Evolutionary conservation across 768 basidiomycete genomes (phyloP).

Genomic region (Pleurotus djamor): DNA sequence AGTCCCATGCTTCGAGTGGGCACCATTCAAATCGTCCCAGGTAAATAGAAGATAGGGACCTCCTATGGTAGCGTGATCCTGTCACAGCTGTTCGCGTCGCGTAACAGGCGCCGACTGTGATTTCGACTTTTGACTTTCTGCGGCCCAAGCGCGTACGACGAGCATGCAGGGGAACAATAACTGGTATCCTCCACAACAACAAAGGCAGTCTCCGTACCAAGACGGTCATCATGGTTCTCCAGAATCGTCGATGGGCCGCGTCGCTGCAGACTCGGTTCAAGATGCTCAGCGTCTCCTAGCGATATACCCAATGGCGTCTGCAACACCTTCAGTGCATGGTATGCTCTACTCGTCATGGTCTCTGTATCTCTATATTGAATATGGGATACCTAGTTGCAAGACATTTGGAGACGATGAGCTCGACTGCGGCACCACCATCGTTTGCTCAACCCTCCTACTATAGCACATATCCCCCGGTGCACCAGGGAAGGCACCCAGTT

Average conservation of each 20-base stretch:
- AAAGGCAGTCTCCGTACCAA: neutral
- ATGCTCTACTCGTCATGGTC: conserved; percentile 11
- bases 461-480: conserved; percentile 26
- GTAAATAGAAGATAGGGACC: too few species aligned
- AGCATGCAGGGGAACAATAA: conserved; percentile 9
- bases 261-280: conserved; percentile 51
- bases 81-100: neutral
- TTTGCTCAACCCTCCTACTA: conserved; percentile 61
- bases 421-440: conserved; percentile 58
- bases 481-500: conserved; percentile 29
- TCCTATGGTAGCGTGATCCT: too few species aligned
- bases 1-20: too few species aligned
- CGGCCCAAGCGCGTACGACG: neutral
- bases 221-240: conserved; percentile 4
- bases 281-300: conserved; percentile 67
- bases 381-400: conserved; percentile 48
- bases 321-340: conserved; percentile 79
- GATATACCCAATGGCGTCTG: conserved; percentile 72
- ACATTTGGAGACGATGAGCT: conserved; percentile 60
- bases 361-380: conserved; percentile 1
- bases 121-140: neutral
- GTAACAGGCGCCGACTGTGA: neutral
- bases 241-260: conserved; percentile 9
- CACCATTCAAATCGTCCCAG: too few species aligned
- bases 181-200: conserved; percentile 11